Base-by-base conservation (phyloP, 768 basidiomycete genomes). In the Suillus alpinus region DNA sequence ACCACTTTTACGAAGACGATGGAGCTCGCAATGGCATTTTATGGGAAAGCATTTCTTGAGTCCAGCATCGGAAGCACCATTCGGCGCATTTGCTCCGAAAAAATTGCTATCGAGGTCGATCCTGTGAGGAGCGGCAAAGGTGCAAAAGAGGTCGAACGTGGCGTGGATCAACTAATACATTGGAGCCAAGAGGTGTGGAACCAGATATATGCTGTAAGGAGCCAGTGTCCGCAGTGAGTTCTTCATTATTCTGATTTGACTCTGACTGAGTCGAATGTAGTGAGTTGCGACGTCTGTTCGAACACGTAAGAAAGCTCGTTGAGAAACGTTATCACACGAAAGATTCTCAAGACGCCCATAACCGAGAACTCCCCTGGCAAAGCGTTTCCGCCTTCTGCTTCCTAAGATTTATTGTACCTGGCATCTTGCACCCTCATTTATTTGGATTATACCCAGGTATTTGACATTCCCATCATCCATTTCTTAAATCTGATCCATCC, bases 361-460 rank as follows among this genome's bases (percentile, higher is more conserved):
- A 80, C 62, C 75, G 73, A 43, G 80, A 88, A 36, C 75, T 92
- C 36, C 89, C 85, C 37, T 86, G 84, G 82, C 92, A 94, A 70
- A 87, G 89, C 66, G 90, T 95, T 46, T 92, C 90, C 39, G 93
- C 94, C 1, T 95, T 95, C 70, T 86, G 90, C 70, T 95, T 95
- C 74, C 81, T 95, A 46, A 84, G 94, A 44, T 94, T 95, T 72
- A 88, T 95, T 62, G 91, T 92, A 29, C 94, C 94, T 37, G 94
- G 91, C 26, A 90, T 95, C 60, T 80, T 95, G n/a, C 85, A 92
- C 70, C 94, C 94, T 1, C 90, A 94, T 72, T 75, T 93, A 5
- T 95, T 92, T 68, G 87, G 90, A 29, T 77, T 95, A 56, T 86
- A 80, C 65, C 84, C 86, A 70, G 92, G 92, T 91, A 71, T 36